Percentiles rank a stretch among this genome's conserved stretches.
phyloP scores from a whole-genome alignment of 1,139 yeast species.

The Suzukiozyma palmioleophila region DNA sequence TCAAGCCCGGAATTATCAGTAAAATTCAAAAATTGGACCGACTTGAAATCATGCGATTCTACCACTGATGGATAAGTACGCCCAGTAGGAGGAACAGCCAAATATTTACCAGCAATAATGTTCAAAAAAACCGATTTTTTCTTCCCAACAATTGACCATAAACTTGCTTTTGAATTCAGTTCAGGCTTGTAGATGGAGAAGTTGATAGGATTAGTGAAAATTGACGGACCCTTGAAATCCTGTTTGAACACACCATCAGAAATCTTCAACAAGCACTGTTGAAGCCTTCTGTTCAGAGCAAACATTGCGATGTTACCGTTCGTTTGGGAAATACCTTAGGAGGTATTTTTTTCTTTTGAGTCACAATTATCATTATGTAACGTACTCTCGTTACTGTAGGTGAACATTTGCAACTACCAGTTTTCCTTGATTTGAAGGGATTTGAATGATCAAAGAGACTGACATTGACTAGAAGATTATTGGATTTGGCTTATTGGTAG shows the following conservation, averaged over 20 bases:
- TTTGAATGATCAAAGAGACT: too few species aligned
- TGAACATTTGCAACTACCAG: too few species aligned
- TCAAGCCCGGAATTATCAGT: conserved; percentile 49
- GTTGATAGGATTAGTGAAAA: conserved; percentile 21
- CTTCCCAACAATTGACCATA: conserved; percentile 36
- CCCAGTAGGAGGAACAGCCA: conserved; percentile 50
- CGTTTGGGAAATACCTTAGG: neutral
- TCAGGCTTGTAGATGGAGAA: conserved; percentile 21
- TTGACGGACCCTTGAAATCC: conserved; percentile 8
- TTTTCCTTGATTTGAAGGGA: too few species aligned
- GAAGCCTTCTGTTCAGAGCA: neutral
- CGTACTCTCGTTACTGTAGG: too few species aligned
- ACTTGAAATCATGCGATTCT: conserved; percentile 21
- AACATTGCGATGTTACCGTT: conserved; percentile 1
- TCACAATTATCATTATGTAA: too few species aligned
- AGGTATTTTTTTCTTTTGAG: too few species aligned
- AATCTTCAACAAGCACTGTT: conserved; percentile 1
- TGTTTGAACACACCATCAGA: conserved; percentile 11
- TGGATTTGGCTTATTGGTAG: too few species aligned
- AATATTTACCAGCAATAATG: conserved; percentile 32
- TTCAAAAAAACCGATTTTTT: conserved; percentile 30
- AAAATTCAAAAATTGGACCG: conserved; percentile 52
- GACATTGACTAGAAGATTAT: too few species aligned
- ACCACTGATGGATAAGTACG: conserved; percentile 52
- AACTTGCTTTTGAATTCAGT: conserved; percentile 7